Evolutionary conservation across 768 basidiomycete species (phyloP), one percentile per base, ranked within the genome.

Genomic region (Vishniacozyma victoriae): DNA sequence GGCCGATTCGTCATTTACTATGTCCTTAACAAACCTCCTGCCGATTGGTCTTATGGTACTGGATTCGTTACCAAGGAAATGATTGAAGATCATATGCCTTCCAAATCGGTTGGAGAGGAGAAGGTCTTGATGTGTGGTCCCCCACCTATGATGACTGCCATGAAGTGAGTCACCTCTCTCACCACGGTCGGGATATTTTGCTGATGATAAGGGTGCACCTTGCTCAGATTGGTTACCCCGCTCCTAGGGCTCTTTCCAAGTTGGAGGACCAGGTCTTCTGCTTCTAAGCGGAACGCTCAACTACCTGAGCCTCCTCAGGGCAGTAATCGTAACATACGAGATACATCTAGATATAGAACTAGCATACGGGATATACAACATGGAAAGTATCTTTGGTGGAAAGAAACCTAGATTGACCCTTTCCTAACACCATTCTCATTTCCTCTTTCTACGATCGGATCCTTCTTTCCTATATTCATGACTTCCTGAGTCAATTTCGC

Each of bases 61-160:
- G 95, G 95, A 31, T 99, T 95, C 63, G 87, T 99, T 46, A 81
- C 84, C 60, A 87, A 86, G 74, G 88, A 90, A 11, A 89, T 95
- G 68, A 90, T 99, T 63, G 79, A 85, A 66, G 74, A 82, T 55
- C 77, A 82, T 72, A 77, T 96, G 72, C 89, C 88, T n/a, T 16
- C 44, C 14, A 67, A 61, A 9, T 56, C 62, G 3, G 24, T 56
- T 2, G 62, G 66, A 9, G 53, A 57, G 22, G 65, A 62, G 50
- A 72, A 72, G 54, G 68, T 72, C 20, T 37, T 72, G 24, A 57
- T 72, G 56, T 72, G 70, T 50, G 72, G 72, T 26, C 84, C 84
- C 33, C 83, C 84, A 2, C 85, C 84, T 0, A 85, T 85, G 84
- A 80, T 84, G 72, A 75, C 72, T 15, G 84, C 84, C 14, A 85